Evolutionary conservation across 2,329 filamentous ascomycete species (phyloP), one percentile per base, ranked within the genome.

Genomic region (Leptosphaerulina australis): DNA sequence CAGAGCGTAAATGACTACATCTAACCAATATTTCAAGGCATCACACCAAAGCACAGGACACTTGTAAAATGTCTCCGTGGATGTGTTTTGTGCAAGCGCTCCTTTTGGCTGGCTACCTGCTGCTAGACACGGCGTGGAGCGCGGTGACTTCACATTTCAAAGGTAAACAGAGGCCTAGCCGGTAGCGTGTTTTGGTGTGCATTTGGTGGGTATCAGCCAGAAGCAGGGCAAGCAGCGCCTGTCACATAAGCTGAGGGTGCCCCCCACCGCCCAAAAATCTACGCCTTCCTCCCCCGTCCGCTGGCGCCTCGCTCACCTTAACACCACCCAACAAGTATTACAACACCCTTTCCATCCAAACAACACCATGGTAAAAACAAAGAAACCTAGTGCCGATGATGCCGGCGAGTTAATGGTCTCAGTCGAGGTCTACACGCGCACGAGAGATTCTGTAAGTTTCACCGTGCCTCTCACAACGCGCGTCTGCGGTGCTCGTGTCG

Each of bases 371-470:
- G 62, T 58, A 37, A 61, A 60, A 43, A 43, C 63, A 8, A 72
- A 73, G 59, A 61, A 64, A 40, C 60, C 67, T 41, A 64, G 64
- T 35, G 65, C 63, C 28, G 64, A 70, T 25, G 66, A 68, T 34
- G 67, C 63, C 28, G 67, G 64, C 49, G 68, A 72, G 60, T 59
- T 73, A 8, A 63, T 67, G 63, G 66, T 88, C 58, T 84, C 90
- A 55, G 81, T 88, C 49, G 87, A 90, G 50, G 87, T 90, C 72
- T 93, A 93, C 71, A 82, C 90, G 53, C 82, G 87, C 68, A 90
- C 91, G 38, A 84, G 90, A 66, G 90, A 95, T 71, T 87, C 85
- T 71, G 91, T 95, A 86, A 82, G 88, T 79, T 38, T 12, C 44
- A 33, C 40, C 22, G 43, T 45, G 35, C 53, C 54, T 45, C 41